Evolutionary conservation across 2,329 filamentous ascomycete species (phyloP).

Genomic region (Sordariomycetes sp.): DNA sequence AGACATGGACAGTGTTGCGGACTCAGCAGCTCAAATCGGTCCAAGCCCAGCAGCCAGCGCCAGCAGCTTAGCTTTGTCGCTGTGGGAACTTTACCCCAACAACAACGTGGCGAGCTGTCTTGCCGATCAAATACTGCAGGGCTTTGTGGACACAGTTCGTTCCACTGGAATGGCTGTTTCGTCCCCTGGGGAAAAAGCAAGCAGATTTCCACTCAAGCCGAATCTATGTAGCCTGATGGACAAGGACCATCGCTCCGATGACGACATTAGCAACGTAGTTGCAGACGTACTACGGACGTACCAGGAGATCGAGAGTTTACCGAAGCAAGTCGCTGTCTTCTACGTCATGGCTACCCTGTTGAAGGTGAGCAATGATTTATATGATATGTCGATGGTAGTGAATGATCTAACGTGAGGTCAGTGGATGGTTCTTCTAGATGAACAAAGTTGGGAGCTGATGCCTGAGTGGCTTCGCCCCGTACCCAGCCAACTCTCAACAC

Average conservation of each 20-base stretch:
- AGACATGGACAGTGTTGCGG: slow-evolving; percentile 3
- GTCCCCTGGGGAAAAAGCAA: too few relatives aligned
- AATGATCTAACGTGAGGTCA: too few relatives aligned
- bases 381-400: too few relatives aligned
- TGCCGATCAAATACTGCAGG: slow-evolving; percentile 18
- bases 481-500: slow-evolving; percentile 13
- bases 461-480: slow-evolving; percentile 18
- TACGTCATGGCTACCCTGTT: slow-evolving; percentile 17
- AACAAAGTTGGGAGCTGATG: slow-evolving; percentile 17
- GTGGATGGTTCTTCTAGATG: slow-evolving; percentile 19
- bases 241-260: slow-evolving; percentile 11
- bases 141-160: slow-evolving; percentile 12
- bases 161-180: too few relatives aligned
- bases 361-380: slow-evolving; percentile 12
- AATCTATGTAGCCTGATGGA: slow-evolving; percentile 15
- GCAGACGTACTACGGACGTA: slow-evolving; percentile 19
- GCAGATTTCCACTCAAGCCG: slow-evolving; percentile 11
- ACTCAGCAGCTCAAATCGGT: too few relatives aligned
- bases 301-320: slow-evolving; percentile 17
- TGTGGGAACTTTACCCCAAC: slow-evolving; percentile 14
- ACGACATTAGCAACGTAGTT: slow-evolving; percentile 21
- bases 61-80: slow-evolving; percentile 1
- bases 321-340: slow-evolving; percentile 19
- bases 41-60: slow-evolving; percentile 5
- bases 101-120: slow-evolving; percentile 14